A percentile compares a stretch with the other conserved stretches of the same genome.
phyloP scores from a whole-genome alignment of 225 moss, liverwort and hornwort genomes.

The Anthoceros angustus region DNA sequence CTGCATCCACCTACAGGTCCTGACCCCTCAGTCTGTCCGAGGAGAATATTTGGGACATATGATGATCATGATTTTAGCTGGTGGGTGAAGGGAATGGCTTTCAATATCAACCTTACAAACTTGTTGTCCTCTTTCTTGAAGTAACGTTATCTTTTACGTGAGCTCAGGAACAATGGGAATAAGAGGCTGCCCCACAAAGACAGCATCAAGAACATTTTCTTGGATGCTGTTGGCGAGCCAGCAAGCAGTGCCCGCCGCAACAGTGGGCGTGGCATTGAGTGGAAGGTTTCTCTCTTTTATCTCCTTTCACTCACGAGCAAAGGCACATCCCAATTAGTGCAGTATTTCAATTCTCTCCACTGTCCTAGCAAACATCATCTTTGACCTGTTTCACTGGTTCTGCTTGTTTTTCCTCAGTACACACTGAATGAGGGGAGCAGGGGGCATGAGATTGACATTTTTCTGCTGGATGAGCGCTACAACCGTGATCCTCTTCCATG shows the following conservation, averaged over 20 bases:
- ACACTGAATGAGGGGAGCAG: conserved; percentile 19
- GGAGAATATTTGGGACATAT: conserved; percentile 37
- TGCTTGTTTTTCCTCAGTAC: conserved; percentile 15
- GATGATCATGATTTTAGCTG: conserved; percentile 43
- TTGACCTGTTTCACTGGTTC: not conserved
- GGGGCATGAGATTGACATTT: conserved; percentile 24
- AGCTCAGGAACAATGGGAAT: conserved; percentile 28
- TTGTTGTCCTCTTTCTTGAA: not conserved
- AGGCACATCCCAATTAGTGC: not conserved
- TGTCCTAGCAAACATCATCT: not conserved
- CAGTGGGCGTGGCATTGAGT: conserved; percentile 37
- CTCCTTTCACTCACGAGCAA: not conserved
- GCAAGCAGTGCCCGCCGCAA: conserved; percentile 28
- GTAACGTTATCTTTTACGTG: not conserved
- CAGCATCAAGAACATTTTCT: conserved; percentile 32
- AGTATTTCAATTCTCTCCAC: not conserved
- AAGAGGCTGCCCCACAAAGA: conserved; percentile 33
- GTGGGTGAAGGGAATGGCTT: conserved; percentile 7
- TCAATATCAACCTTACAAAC: not conserved
- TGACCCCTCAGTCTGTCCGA: conserved; percentile 29
- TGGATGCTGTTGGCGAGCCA: conserved; percentile 37
- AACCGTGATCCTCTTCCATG: conserved; percentile 41
- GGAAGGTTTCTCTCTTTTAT: conserved; percentile 16
- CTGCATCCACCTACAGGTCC: conserved; percentile 34
- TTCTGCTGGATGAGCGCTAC: conserved; percentile 36